Evolutionary conservation across 257 asterid genomes (phyloP), one percentile per base, ranked within the genome.

Genomic region (Solanum pinnatisectum): DNA sequence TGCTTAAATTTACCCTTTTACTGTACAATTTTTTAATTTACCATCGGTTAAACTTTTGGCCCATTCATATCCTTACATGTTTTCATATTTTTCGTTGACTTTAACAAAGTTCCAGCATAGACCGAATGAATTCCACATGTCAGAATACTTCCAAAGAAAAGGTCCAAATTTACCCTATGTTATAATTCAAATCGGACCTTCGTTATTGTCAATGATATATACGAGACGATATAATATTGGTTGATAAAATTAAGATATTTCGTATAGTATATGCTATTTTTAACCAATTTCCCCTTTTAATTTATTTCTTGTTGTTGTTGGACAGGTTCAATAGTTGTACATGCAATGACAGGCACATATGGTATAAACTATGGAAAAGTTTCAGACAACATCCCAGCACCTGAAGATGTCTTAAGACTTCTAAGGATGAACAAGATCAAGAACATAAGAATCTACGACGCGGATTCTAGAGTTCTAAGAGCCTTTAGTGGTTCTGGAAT

Each of bases 321-420:
- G 36, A 88, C 92, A 91, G 94, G 85, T 87, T 7, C 85, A 42
- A 83, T 88, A 42, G 94, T 84, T 33, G 95, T 86, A 35, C 88
- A 91, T 18, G 95, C 93, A 63, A 92, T 96, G 92, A 91, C 92
- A 2, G 98, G 98, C 27, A 96, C 96, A 1, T 95, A 93, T 30
- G 98, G 98, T 25, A 91, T 96, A 35, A 96, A 96, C 86, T 96
- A 96, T 44, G 98, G 98, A 12, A 89, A 93, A 78, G 87, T 96
- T 81, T 94, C 98, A 1, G 95, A 94, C 90, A 93, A 96, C 83
- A 91, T 96, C 77, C 98, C 98, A 4, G 83, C 94, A 13, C 98
- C 98, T 1, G 97, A 93, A 85, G 90, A 93, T 8, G 98, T 96
- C 0, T 96, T 92, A 25, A 92, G 93, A 15, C 98, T 96, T 60